Evolutionary conservation across 495 filamentous ascomycete species (phyloP).

Genomic region (Daldinia childiae): DNA sequence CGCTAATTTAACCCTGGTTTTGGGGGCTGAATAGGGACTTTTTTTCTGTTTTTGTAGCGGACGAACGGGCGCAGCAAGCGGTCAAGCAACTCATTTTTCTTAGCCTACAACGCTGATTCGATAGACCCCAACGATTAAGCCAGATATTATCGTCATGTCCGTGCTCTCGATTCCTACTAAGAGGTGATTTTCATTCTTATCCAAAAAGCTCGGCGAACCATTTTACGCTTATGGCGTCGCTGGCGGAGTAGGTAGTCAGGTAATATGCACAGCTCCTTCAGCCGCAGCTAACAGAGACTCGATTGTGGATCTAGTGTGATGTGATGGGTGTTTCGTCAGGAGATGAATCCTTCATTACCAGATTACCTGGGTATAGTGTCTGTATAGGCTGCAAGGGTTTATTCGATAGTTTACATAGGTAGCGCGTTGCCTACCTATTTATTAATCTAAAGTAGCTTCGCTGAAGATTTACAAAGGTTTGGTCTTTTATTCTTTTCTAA

Average conservation of each 20-base stretch:
- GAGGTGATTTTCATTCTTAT: neutral
- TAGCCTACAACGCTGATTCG: neutral
- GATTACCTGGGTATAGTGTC: conserved; percentile 4
- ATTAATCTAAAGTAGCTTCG: conserved; percentile 17
- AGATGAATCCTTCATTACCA: conserved; percentile 25
- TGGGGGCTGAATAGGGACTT: conserved; percentile 12
- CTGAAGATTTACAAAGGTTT: neutral
- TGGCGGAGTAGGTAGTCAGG: neutral
- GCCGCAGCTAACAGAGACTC: conserved; percentile 7
- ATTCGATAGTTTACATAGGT: neutral
- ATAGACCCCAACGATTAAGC: neutral
- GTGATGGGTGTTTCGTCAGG: conserved; percentile 13
- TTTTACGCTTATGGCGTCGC: neutral
- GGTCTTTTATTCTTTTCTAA: conserved; percentile 8
- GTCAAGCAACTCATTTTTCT: neutral
- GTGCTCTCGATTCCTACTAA: neutral
- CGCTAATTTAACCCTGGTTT: conserved; percentile 18
- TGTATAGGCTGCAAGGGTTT: neutral
- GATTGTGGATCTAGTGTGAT: conserved; percentile 24
- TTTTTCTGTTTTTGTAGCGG: neutral
- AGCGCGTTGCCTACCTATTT: conserved; percentile 15
- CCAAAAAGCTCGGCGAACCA: neutral
- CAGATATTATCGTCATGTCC: neutral
- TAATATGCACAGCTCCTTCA: conserved; percentile 5
- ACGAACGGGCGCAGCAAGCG: neutral